These are phyloP conservation scores for Ganoderma meredithae DNA, from an alignment of 1,284 basidiomycete species.

Conservation along the genomic window DNA sequence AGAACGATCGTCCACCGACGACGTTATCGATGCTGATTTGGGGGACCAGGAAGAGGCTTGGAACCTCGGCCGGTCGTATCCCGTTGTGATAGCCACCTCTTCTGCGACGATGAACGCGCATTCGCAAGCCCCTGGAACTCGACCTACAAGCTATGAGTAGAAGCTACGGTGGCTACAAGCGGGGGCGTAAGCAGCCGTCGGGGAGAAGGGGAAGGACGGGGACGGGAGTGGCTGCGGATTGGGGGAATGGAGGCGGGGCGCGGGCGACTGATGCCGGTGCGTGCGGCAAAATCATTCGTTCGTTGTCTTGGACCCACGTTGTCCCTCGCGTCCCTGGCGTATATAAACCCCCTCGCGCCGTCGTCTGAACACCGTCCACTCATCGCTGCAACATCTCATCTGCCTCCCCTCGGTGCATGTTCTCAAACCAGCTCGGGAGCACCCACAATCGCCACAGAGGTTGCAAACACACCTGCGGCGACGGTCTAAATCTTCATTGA, in stretches of 20 bases:
- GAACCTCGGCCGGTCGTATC: background rate
- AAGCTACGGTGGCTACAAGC: background rate
- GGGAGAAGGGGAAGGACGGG: background rate
- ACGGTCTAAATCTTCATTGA: slow-evolving; percentile 64
- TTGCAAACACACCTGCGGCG: slow-evolving; percentile 72
- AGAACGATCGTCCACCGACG: slow-evolving; percentile 1
- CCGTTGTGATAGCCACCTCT: background rate
- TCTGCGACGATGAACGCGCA: background rate
- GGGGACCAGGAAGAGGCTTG: background rate
- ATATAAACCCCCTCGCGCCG: slow-evolving; percentile 28
- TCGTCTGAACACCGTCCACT: slow-evolving; percentile 6
- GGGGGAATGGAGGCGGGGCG: background rate
- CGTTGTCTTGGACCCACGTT: slow-evolving; percentile 15
- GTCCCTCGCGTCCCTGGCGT: slow-evolving; percentile 8
- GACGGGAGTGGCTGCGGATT: background rate
- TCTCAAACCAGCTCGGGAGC: slow-evolving; percentile 85
- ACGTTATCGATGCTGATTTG: slow-evolving; percentile 6
- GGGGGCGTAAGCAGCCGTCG: background rate
- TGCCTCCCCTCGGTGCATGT: slow-evolving; percentile 65
- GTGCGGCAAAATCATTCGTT: background rate
- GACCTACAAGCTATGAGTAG: background rate
- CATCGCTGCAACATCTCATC: slow-evolving; percentile 10
- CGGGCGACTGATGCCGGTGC: slow-evolving; percentile 13
- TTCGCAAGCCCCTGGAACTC: background rate
- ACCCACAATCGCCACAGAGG: slow-evolving; percentile 83